Evolutionary conservation across 176 grass and related monocot species (phyloP).

Genomic region (Oropetium thomaeum): DNA sequence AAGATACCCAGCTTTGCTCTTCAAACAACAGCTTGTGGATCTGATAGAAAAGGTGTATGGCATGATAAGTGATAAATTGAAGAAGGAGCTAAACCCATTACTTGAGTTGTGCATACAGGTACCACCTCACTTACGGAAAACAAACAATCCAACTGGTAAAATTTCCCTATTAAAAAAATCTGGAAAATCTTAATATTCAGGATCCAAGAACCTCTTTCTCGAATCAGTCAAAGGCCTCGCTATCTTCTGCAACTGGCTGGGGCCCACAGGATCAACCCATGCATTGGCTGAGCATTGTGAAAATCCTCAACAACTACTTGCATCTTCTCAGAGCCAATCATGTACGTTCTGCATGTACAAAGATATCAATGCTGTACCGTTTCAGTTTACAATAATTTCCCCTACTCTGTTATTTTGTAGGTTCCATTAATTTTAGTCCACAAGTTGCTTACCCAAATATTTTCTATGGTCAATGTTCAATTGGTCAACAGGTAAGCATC

Average conservation of each 20-base stretch:
- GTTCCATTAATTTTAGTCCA: slow-evolving; percentile 65
- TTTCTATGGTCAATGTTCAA: slow-evolving; percentile 78
- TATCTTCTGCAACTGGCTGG: slow-evolving; percentile 21
- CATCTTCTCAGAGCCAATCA: slow-evolving; percentile 60
- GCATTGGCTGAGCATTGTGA: slow-evolving; percentile 58
- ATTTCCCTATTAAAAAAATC: slow-evolving; percentile 18
- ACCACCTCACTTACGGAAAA: slow-evolving; percentile 15
- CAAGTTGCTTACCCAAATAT: slow-evolving; percentile 77
- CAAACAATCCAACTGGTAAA: slow-evolving; percentile 27
- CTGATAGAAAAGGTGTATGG: slow-evolving; percentile 76
- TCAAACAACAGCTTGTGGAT: slow-evolving; percentile 83
- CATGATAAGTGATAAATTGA: slow-evolving; percentile 67
- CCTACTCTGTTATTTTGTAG: slow-evolving; percentile 38
- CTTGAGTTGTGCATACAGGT: slow-evolving; percentile 87
- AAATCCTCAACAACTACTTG: slow-evolving; percentile 59
- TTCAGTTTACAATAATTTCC: slow-evolving; percentile 1
- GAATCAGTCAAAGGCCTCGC: slow-evolving; percentile 38
- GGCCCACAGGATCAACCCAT: slow-evolving; percentile 37
- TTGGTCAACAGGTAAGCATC: slow-evolving; percentile 74
- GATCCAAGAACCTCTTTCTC: slow-evolving; percentile 46
- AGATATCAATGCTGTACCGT: slow-evolving; percentile 14
- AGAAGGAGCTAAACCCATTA: slow-evolving; percentile 72
- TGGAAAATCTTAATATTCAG: slow-evolving; percentile 32
- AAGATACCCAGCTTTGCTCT: slow-evolving; percentile 75
- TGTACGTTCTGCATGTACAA: slow-evolving; percentile 40